These are phyloP conservation scores for Thalassiosira livingstoniorum DNA, from an alignment of 352 stramenopile genomes.

Conservation along the genomic window DNA sequence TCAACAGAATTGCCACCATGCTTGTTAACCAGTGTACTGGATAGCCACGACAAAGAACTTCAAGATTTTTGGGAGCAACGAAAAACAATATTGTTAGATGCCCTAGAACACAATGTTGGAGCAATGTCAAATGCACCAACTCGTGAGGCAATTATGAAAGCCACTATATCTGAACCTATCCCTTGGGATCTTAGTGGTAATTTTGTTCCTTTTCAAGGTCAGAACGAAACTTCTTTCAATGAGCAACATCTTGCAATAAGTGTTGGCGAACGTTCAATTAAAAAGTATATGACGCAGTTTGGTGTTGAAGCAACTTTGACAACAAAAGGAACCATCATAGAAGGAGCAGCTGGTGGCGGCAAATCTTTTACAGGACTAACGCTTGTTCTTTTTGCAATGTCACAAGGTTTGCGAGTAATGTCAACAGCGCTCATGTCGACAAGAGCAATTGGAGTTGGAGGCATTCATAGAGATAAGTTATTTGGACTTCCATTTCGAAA, in stretches of 20 bases:
- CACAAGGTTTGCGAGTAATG: conserved; percentile 40
- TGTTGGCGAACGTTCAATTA: conserved; percentile 14
- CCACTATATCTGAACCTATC: conserved; percentile 13
- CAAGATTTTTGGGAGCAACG: conserved; percentile 16
- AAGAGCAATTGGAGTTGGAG: conserved; percentile 35
- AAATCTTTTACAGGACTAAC: conserved; percentile 41
- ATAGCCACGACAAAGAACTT: conserved; percentile 4
- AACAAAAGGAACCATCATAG: conserved; percentile 37
- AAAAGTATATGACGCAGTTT: conserved; percentile 40
- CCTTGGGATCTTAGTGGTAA: conserved; percentile 26
- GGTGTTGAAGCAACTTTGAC: background rate
- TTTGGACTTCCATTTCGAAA: conserved; percentile 27
- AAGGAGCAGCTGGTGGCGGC: conserved; percentile 45
- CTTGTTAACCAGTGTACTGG: conserved; percentile 16
- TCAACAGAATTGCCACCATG: conserved; percentile 36
- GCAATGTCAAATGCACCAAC: background rate
- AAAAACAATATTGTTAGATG: conserved; percentile 7
- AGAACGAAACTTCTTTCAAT: conserved; percentile 35
- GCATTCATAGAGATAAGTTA: conserved; percentile 49
- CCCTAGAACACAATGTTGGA: conserved; percentile 15
- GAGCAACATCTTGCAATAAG: conserved; percentile 45
- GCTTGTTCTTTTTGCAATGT: conserved; percentile 38
- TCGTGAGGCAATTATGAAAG: conserved; percentile 14
- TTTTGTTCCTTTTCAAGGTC: conserved; percentile 5
- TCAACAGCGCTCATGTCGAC: conserved; percentile 45